Conservation (phyloP, 208 protist genomes). For the Porcisia hertigi region DNA sequence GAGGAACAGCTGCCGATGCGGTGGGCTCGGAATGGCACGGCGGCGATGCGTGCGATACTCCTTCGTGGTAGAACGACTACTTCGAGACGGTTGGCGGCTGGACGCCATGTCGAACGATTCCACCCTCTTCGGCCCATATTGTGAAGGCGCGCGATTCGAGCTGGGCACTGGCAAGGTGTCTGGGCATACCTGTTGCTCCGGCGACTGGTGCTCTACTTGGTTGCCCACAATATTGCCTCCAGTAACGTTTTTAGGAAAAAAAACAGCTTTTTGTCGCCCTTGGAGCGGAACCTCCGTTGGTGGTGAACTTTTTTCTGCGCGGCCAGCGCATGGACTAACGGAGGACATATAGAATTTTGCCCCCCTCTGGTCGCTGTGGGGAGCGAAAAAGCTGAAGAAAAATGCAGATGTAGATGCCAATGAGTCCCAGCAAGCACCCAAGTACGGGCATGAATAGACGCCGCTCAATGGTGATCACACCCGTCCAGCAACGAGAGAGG, state of each 20-base stretch:
- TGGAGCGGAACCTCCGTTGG: neutral
- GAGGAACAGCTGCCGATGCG: constrained; percentile 49
- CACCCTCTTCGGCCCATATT: neutral
- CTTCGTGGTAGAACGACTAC: neutral
- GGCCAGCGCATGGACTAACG: neutral
- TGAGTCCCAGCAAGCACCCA: neutral
- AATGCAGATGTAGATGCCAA: neutral
- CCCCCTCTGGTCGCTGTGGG: neutral
- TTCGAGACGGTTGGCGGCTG: neutral
- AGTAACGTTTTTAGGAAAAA: neutral
- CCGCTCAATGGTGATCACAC: neutral
- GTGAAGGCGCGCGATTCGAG: neutral
- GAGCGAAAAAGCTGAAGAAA: too few species aligned
- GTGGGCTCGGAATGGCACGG: constrained; percentile 33
- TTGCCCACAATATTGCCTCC: neutral
- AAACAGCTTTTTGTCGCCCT: neutral
- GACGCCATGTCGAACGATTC: neutral
- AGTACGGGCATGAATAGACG: neutral
- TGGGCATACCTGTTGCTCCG: neutral
- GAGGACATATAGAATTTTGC: neutral
- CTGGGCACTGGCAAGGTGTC: neutral
- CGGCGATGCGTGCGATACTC: neutral
- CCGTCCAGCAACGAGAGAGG: neutral
- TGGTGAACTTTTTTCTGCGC: neutral
- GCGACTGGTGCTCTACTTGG: neutral